phyloP scores from a whole-genome alignment of 805 yeast species.

The Yueomyces sinensis region DNA sequence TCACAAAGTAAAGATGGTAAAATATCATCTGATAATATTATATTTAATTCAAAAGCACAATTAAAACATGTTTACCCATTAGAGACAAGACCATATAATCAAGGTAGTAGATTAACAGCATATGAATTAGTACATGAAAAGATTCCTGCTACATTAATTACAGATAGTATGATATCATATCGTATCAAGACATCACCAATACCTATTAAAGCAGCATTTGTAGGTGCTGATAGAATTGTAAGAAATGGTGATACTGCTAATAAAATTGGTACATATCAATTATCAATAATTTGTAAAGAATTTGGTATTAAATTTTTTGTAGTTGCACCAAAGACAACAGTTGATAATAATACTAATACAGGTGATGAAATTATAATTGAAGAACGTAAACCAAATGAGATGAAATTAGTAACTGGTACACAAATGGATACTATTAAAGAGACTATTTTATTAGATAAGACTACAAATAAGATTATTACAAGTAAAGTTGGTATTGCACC shows the following conservation, averaged over 20 bases:
- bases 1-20: slow-evolving; percentile 18
- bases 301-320: slow-evolving; percentile 71
- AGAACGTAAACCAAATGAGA: slow-evolving; percentile 71
- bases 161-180: slow-evolving; percentile 87
- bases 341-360: slow-evolving; percentile 49
- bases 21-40: slow-evolving; percentile 8
- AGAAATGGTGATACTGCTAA: slow-evolving; percentile 92
- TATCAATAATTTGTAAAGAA: slow-evolving; percentile 57
- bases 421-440: slow-evolving; percentile 26
- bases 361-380: slow-evolving; percentile 79
- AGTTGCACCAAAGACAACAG: slow-evolving; percentile 90
- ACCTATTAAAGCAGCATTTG: slow-evolving; percentile 79
- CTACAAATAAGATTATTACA: slow-evolving; percentile 21
- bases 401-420: slow-evolving; percentile 66
- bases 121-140: slow-evolving; percentile 76
- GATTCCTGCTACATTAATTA: slow-evolving; percentile 78
- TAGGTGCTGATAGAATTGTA: slow-evolving; percentile 93
- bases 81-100: slow-evolving; percentile 94
- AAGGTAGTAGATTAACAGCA: slow-evolving; percentile 88
- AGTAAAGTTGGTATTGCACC: slow-evolving; percentile 72
- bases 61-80: slow-evolving; percentile 69
- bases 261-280: slow-evolving; percentile 89
- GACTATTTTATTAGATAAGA: slow-evolving; percentile 11
- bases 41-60: slow-evolving; percentile 26
- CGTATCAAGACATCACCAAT: slow-evolving; percentile 35